Base-by-base conservation (phyloP, 139 green algal species). In the Pycnococcus provasolii region DNA sequence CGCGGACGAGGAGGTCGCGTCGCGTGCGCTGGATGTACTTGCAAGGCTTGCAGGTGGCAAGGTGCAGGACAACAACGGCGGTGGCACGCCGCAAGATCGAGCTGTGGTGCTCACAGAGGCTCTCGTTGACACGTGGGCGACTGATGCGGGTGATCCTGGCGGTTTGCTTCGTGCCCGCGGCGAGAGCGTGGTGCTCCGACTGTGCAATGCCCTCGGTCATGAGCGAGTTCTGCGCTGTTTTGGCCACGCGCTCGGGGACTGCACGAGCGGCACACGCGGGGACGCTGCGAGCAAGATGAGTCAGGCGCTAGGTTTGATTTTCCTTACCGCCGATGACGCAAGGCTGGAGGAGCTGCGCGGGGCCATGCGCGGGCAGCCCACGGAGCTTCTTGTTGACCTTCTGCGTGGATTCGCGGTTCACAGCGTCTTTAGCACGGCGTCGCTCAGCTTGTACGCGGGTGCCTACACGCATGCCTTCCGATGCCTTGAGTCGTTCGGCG, bases 241-340 rank as follows among this genome's bases (percentile, higher is more conserved):
- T 26, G 26, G 26, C 26, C 26, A 26, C 26, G 26, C 26, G 26
- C 26, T 26, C 26, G 26, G 26, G 26, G 26, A 26, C 26, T 26
- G 26, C 26, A 26, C 26, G 26, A 26, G 26, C 26, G 26, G 26
- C 26, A 26, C 26, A 26, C 26, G 26, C 26, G 26, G 26, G 26
- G 26, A 26, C 26, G 26, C 26, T 26, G 26, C 26, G 26, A 26
- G 26, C 26, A 26, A 26, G 26, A 83, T 96, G 75, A 82, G 88
- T 59, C 78, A 85, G 78, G 88, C 88, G 3, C 79, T 96, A 44
- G 92, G 92, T 74, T 80, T 96, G 37, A 91, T 97, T 60, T 78
- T 97, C 62, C 77, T 97, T 13, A 96, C 90, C 0, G 83, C 82
- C n/a, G 74, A 81, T 1, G 90, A 96, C 26, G 26, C 26, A 26